A percentile compares a stretch with the other conserved stretches of the same genome.
Evolutionary conservation across 2,329 filamentous ascomycete genomes (phyloP).

Genomic region (Coniochaeta ligniaria): DNA sequence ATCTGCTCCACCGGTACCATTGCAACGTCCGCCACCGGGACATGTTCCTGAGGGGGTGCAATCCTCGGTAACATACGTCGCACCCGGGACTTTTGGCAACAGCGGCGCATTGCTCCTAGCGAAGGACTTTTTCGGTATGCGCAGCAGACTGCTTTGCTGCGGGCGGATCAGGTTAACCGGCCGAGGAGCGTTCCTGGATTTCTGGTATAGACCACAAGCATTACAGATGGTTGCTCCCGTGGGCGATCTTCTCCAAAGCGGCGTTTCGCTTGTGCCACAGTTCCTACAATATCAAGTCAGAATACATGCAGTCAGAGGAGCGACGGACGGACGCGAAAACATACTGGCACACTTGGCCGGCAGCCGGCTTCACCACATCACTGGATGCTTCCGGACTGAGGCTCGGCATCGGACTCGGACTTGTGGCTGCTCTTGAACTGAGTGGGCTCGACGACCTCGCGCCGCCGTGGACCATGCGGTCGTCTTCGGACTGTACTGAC

Average conservation of each 20-base stretch:
- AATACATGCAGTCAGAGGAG: conserved; percentile 1
- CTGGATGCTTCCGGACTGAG: background rate
- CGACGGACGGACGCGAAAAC: background rate
- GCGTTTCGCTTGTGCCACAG: conserved; percentile 88
- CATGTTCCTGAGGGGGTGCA: conserved; percentile 78
- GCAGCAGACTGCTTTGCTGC: conserved; percentile 39
- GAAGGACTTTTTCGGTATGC: conserved; percentile 30
- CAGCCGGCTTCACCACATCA: background rate
- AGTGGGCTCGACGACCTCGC: background rate
- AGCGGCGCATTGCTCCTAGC: conserved; percentile 30
- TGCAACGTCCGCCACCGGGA: conserved; percentile 89
- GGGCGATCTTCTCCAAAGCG: conserved; percentile 88
- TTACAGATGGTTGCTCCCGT: conserved; percentile 95
- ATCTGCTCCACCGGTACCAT: conserved; percentile 91
- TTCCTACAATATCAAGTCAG: conserved; percentile 53
- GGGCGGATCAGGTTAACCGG: conserved; percentile 86
- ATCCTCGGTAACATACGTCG: conserved; percentile 72
- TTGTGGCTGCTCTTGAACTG: background rate
- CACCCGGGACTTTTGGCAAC: conserved; percentile 34
- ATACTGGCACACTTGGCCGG: background rate
- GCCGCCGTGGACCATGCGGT: background rate
- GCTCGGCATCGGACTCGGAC: conserved; percentile 7
- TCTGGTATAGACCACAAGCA: conserved; percentile 90
- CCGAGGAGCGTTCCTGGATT: conserved; percentile 84
- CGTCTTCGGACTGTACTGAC: background rate